Base-by-base conservation (phyloP, 2,329 filamentous ascomycete species). In the Diaporthe helianthi region DNA sequence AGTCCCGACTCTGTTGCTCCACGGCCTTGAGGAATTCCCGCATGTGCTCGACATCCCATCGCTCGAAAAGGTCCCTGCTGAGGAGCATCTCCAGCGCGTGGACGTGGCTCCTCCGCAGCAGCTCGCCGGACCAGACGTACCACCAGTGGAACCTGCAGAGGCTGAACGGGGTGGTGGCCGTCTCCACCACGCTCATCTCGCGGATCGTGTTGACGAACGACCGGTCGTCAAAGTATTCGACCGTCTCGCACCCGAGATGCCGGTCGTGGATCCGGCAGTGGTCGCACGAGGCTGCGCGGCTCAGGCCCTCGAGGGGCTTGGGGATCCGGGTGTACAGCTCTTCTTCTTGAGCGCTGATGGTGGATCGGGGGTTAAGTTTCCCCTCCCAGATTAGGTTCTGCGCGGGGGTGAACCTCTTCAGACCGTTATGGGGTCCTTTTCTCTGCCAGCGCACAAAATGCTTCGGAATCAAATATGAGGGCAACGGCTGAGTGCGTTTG, bases 61-160 rank as follows among this genome's bases (percentile, higher is more conserved):
- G 19, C 6, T 49, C 29, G 2, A 13, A 15, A 36, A 49, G 44
- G 4, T 17, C 29, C 8, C n/a, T 29, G n/a, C 41, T 24, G 19
- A 63, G 29, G 26, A 63, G 41, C 10, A 63, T 13, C 26, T 63
- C 41, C 19, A 63, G 29, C 44, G 44, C 44, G 29, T 36, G 44
- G 29, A 63, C 19, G 13, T 63, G 58, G 44, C 41, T 63, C n/a
- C 2, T 13, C n/a, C n/a, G 29, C 29, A 63, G 33, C 44, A 63
- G 44, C 44, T 63, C 41, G 4, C 58, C 58, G 29, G 58, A 49
- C 19, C 24, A 33, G 26, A 36, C n/a, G 17, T 49, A 63, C 58
- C 58, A 63, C 58, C 58, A 63, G 58, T 63, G 58, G 58, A 49
- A 63, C 29, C 41, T 24, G 44, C 58, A 63, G 44, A 63, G 44